Conservation (phyloP, 257 asterid species). For the Nemophila menziesii region DNA sequence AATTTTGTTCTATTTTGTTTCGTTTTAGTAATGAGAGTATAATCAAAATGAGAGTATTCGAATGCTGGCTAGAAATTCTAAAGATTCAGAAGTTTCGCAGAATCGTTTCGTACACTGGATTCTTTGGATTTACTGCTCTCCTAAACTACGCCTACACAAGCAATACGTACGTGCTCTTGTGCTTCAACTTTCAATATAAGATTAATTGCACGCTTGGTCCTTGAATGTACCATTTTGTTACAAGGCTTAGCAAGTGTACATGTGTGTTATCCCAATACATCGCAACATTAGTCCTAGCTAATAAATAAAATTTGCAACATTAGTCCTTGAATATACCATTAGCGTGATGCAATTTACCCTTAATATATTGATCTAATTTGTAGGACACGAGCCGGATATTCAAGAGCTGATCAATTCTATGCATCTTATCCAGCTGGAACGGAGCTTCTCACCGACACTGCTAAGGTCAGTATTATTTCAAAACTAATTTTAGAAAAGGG, state of each 20-base stretch:
- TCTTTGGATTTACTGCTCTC: constrained; percentile 50
- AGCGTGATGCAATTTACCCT: no score
- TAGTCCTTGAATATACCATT: no score
- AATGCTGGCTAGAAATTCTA: constrained; percentile 52
- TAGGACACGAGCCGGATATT: constrained; percentile 90
- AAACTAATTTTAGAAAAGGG: not conserved
- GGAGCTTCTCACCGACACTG: constrained; percentile 71
- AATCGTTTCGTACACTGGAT: constrained; percentile 62
- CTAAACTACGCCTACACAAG: constrained; percentile 64
- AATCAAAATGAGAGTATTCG: constrained; percentile 30
- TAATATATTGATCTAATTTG: no score
- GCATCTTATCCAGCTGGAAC: constrained; percentile 97
- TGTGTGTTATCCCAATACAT: no score
- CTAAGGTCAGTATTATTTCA: constrained; percentile 38
- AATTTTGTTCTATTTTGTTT: not conserved
- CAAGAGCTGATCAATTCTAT: constrained; percentile 88
- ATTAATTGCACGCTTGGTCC: not conserved
- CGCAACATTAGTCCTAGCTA: no score
- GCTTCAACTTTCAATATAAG: not conserved
- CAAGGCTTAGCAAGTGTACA: no score
- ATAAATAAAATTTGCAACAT: no score
- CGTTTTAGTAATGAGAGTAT: not conserved
- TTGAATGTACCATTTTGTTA: not conserved
- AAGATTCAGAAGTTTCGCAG: constrained; percentile 89
- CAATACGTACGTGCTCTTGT: constrained; percentile 55